A percentile compares a stretch with the other conserved stretches of the same genome.
Conservation (phyloP, 2,329 filamentous ascomycete genomes). For the Colletotrichum acutatum region DNA sequence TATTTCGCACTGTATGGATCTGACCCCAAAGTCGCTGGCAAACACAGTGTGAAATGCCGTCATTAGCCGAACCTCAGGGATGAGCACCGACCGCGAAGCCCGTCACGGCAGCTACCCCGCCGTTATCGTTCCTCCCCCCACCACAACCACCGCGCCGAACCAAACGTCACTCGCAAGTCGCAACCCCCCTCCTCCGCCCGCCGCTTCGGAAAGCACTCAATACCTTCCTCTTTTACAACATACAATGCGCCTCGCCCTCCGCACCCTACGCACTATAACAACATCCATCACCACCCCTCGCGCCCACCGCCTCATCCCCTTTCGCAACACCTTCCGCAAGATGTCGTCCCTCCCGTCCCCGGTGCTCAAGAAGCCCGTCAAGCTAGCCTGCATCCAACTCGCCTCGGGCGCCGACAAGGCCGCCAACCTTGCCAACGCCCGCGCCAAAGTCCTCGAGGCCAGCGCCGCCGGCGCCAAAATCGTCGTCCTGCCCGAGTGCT, state of each 20-base stretch:
- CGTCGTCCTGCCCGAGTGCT: slow-evolving; percentile 96
- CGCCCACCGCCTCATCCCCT: slow-evolving; percentile 19
- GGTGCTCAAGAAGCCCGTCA: slow-evolving; percentile 80
- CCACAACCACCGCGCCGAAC: not conserved
- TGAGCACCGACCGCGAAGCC: slow-evolving; percentile 23
- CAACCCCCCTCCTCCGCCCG: not conserved
- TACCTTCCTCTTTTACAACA: not conserved
- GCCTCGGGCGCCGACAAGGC: slow-evolving; percentile 85
- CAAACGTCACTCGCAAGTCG: slow-evolving; percentile 9
- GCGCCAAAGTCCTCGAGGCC: slow-evolving; percentile 84
- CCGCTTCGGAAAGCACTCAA: not conserved
- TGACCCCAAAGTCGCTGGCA: rapidly evolving
- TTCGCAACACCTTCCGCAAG: slow-evolving; percentile 18
- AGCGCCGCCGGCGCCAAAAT: slow-evolving; percentile 81
- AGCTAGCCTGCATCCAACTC: slow-evolving; percentile 84
- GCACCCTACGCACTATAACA: slow-evolving; percentile 10
- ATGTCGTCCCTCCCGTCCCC: slow-evolving; percentile 38
- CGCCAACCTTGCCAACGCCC: slow-evolving; percentile 84
- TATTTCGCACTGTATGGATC: not conserved
- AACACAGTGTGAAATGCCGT: not conserved
- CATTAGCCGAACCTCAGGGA: slow-evolving; percentile 10
- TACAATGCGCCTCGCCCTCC: slow-evolving; percentile 29
- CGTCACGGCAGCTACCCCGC: slow-evolving; percentile 30
- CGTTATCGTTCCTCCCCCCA: slow-evolving; percentile 11
- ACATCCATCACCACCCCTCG: not conserved